Evolutionary conservation across 169 alveolate genomes (phyloP), one percentile per base, ranked within the genome.

Genomic region (Plasmodium inui): DNA sequence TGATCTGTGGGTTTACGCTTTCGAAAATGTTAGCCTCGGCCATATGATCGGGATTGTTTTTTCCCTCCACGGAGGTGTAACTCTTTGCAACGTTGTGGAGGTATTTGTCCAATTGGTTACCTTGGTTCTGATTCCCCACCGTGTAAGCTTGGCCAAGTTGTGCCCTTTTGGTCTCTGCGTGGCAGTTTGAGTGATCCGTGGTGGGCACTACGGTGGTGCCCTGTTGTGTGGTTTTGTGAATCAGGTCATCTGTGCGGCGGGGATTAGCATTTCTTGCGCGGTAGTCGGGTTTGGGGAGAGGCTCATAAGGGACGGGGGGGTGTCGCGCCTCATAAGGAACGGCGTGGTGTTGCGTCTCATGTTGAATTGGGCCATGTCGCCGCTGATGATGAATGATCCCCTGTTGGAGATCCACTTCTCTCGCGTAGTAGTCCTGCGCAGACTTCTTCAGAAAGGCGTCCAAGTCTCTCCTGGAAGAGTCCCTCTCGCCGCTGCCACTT

Each of bases 361-460:
- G 50, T 2, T 41, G 14, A 41, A 41, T 7, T 10, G 50, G 50
- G n/a, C n/a, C n/a, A n/a, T n/a, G n/a, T n/a, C n/a, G n/a, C n/a
- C n/a, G n/a, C n/a, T n/a, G n/a, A n/a, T n/a, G n/a, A n/a, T n/a
- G n/a, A n/a, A n/a, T n/a, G n/a, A n/a, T n/a, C n/a, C 44, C 9
- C 44, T 37, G 17, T 1, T 9, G 57, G 4, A 10, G 57, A 9
- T 46, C 6, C 5, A 1, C 57, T 46, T 46, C 17, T 46, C 57
- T 10, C 0, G n/a, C 61, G 19, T 67, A 28, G 37, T 86, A 86
- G 50, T 61, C 70, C 32, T 30, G 17, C 4, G 93, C 70, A 14
- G 93, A 86, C 9, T 86, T 86, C 17, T 22, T 73, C 19, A 86
- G 71, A 34, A 74, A 73, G 39, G 70, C 22, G 12, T 74, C 93